Evolutionary conservation across 2,329 filamentous ascomycete genomes (phyloP), one percentile per base, ranked within the genome.

Genomic region (Tympanopsis confertula): DNA sequence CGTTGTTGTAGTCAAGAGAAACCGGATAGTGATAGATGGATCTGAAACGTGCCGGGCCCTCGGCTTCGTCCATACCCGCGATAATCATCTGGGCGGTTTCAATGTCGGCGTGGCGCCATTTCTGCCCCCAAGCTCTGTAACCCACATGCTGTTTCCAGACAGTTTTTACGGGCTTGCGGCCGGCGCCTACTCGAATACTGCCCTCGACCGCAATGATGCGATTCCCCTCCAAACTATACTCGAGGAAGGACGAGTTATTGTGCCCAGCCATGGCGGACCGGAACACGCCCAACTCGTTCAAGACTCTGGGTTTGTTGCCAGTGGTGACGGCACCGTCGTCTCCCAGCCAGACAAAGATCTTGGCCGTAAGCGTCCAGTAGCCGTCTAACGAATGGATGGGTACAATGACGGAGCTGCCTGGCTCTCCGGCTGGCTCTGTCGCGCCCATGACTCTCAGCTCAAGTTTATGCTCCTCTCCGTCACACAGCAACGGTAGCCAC

Each of bases 321-420:
- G 67, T 76, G 0, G 75, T 78, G 38, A 74, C 52, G 14, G 63
- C 67, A 5, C 54, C 59, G 5, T 54, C 44, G 5, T 59, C 52
- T 46, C 80, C 76, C 1, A 80, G 64, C 75, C 83, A 91, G n/a
- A 87, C 47, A 51, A 91, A 89, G 10, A 89, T 65, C 55, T 88
- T 91, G 28, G 82, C 85, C 0, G 79, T 82, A 3, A 91, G 69
- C 13, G 82, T 69, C 86, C 85, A 91, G 49, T 75, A 75, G 38
- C 66, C 69, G n/a, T 67, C 72, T 2, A 82, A 74, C 0, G 66
- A 67, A 17, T 68, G n/a, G n/a, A n/a, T n/a, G n/a, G n/a, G n/a
- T n/a, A n/a, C 54, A 1, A 70, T 71, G 5, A 82, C 52, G 1
- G 50, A 53, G 1, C 66, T 70, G 15, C 51, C 56, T 5, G 65